phyloP scores from a whole-genome alignment of 2,329 filamentous ascomycete species.

The Cercospora brassicicola region DNA sequence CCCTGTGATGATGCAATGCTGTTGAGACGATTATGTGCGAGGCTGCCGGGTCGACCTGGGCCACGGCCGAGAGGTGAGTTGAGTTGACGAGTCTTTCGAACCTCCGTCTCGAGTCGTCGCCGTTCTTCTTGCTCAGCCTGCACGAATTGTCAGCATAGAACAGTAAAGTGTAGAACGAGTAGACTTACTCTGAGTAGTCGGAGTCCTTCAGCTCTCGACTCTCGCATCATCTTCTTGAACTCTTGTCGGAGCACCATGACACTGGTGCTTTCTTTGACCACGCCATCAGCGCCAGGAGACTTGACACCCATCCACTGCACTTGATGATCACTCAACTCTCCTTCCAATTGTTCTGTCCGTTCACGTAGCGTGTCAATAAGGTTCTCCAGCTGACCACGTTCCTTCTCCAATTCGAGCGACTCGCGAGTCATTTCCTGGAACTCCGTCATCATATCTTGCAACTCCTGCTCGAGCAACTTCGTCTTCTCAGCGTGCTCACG shows the following conservation, averaged over 20 bases:
- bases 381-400: slow-evolving; percentile 64
- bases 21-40: slow-evolving; percentile 17
- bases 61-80: slow-evolving; percentile 25
- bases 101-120: slow-evolving; percentile 62
- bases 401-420: slow-evolving; percentile 69
- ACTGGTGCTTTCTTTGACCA: slow-evolving; percentile 58
- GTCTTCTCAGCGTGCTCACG: slow-evolving; percentile 34
- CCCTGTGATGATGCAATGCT: slow-evolving; percentile 15
- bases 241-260: slow-evolving; percentile 70
- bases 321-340: slow-evolving; percentile 65
- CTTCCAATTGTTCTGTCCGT: slow-evolving; percentile 63
- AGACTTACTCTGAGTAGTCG: slow-evolving; percentile 63
- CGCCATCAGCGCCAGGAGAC: slow-evolving; percentile 46
- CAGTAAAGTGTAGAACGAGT: slow-evolving; percentile 4
- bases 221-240: slow-evolving; percentile 79
- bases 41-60: slow-evolving; percentile 14
- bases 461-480: slow-evolving; percentile 60
- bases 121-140: slow-evolving; percentile 72
- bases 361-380: slow-evolving; percentile 65
- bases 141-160: slow-evolving; percentile 29
- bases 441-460: slow-evolving; percentile 66
- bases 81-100: slow-evolving; percentile 56
- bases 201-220: slow-evolving; percentile 65
- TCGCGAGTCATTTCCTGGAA: slow-evolving; percentile 70
- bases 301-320: slow-evolving; percentile 65